phyloP scores from a whole-genome alignment of 495 filamentous ascomycete species.

The Daldinia decipiens region DNA sequence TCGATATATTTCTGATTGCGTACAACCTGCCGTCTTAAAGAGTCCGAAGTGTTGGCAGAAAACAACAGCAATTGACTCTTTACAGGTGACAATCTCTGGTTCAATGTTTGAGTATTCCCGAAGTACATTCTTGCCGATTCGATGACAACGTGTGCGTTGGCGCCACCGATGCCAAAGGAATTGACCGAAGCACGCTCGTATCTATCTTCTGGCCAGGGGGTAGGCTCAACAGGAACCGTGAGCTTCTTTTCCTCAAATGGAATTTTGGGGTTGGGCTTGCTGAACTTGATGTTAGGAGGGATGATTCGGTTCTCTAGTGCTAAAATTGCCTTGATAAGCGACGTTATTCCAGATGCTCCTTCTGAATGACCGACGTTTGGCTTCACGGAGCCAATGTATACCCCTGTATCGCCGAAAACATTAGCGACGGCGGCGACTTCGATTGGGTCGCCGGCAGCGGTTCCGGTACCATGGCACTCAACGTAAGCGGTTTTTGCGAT shows the following conservation, averaged over 20 bases:
- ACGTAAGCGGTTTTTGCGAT: conserved; percentile 53
- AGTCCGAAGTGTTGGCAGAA: conserved; percentile 31
- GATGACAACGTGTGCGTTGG: conserved; percentile 62
- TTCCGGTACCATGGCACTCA: conserved; percentile 52
- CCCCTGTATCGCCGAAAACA: conserved; percentile 46
- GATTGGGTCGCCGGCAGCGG: conserved; percentile 52
- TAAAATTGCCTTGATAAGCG: conserved; percentile 60
- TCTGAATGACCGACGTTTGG: conserved; percentile 62
- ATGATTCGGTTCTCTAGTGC: conserved; percentile 59
- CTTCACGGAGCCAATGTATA: conserved; percentile 64
- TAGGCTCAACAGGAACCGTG: conserved; percentile 35
- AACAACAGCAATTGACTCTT: conserved; percentile 43
- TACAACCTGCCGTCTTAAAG: conserved; percentile 5
- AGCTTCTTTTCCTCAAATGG: conserved; percentile 48
- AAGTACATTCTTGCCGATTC: conserved; percentile 39
- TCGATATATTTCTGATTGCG: conserved; percentile 9
- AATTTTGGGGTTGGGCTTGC: conserved; percentile 55
- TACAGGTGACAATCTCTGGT: conserved; percentile 48
- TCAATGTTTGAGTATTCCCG: not conserved
- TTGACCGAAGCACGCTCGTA: conserved; percentile 20
- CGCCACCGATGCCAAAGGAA: conserved; percentile 61
- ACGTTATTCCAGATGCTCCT: conserved; percentile 60
- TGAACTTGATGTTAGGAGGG: conserved; percentile 55
- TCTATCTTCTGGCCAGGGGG: conserved; percentile 45
- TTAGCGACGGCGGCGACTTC: conserved; percentile 50